These are phyloP conservation scores for Pseudoscleropodium purum DNA, from an alignment of 225 moss, liverwort and hornwort genomes.

Conservation along the genomic window DNA sequence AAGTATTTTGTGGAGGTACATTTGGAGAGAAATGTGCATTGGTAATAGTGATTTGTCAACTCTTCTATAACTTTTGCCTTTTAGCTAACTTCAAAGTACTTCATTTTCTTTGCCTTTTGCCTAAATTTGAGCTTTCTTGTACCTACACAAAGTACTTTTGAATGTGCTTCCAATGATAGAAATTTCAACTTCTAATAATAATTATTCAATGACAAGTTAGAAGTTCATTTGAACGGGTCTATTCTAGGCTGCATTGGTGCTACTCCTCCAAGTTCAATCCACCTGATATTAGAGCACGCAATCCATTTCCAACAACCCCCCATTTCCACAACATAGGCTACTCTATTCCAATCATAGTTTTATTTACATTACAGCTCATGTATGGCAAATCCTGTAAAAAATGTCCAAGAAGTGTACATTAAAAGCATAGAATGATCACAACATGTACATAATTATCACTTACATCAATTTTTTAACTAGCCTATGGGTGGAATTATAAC, in stretches of 20 bases:
- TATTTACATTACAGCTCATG: no score
- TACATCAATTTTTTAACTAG: no score
- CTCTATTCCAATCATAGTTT: no score
- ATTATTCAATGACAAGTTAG: rapidly evolving
- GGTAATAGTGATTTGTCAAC: rapidly evolving
- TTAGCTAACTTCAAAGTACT: neutral
- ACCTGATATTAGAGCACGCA: no score
- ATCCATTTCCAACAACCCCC: no score
- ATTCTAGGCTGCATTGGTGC: neutral
- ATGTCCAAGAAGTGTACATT: no score
- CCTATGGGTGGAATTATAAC: no score
- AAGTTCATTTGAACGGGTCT: neutral
- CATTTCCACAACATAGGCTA: no score
- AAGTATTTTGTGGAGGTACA: no score
- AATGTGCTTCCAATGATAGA: neutral
- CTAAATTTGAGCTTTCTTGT: neutral
- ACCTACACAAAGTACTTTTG: neutral
- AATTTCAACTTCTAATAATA: neutral
- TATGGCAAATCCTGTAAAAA: no score
- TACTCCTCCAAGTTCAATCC: neutral
- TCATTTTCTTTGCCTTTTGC: neutral
- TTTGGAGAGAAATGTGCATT: neutral
- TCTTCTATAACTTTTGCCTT: neutral
- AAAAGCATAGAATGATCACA: no score
- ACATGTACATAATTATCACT: no score